Evolutionary conservation across 441 rosid genomes (phyloP), one percentile per base, ranked within the genome.

Genomic region (Jatropha podagrica): DNA sequence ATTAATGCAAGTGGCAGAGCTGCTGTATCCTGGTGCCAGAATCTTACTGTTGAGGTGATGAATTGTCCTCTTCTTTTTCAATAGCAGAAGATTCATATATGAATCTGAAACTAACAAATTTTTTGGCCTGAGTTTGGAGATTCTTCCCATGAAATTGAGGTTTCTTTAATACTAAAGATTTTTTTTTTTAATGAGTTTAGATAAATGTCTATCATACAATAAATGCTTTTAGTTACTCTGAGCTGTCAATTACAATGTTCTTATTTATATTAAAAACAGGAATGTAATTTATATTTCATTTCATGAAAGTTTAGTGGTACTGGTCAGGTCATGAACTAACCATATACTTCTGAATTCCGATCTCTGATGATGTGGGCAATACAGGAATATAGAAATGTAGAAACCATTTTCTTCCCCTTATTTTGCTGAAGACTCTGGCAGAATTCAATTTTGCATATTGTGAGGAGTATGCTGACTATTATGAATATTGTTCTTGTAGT

Each of bases 21-120:
- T 77, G 87, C 92, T 40, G 71, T 81, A 82, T 82, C 89, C 20
- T 96, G 97, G 97, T 94, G 89, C 88, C 97, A 87, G 81, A 86
- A 94, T 81, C 87, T 94, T 79, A 83, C 96, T 66, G 80, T 91
- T 63, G 98, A 94, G 97, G 99, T 85, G 87, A 79, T 41, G 37
- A 42, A 59, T 44, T 65, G 55, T 69, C 72, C 62, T 79, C 40
- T 74, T 74, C 46, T 44, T 49, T 44, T 55, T 58, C 66, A 52
- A 66, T 54, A 54, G 32, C 26, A 20, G 2, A 74, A 71, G 32
- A 64, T 71, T 70, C 27, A 48, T 9, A 46, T 7, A 5, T 56
- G 32, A 60, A 44, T 10, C 58, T 55, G 68, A 27, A 76, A 65
- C 6, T 27, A 1, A 14, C 37, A 37, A 23, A 14, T 18, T 0